These are phyloP conservation scores for Mycena capillaripes DNA, from an alignment of 768 basidiomycete genomes.

Conservation along the genomic window DNA sequence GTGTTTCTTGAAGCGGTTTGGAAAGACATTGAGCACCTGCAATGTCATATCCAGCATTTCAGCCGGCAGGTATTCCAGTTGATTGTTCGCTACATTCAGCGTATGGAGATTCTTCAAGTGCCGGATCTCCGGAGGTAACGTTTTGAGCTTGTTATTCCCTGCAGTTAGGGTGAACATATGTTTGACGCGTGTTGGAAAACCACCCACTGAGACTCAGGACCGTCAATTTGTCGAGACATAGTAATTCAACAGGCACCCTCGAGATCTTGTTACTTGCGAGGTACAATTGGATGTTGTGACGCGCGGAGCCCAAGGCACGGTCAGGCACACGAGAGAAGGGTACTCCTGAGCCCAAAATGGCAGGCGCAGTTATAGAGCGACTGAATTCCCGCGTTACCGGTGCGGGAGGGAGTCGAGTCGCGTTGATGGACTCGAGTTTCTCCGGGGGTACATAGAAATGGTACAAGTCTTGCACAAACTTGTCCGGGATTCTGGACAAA, in stretches of 20 bases:
- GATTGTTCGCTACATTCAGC: conserved; percentile 74
- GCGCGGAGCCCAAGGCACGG: conserved; percentile 56
- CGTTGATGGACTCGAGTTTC: conserved; percentile 45
- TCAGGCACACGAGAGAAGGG: conserved; percentile 43
- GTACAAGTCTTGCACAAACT: conserved; percentile 61
- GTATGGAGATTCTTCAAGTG: conserved; percentile 66
- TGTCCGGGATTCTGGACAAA: conserved; percentile 64
- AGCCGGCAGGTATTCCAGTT: conserved; percentile 70
- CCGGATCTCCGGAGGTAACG: conserved; percentile 75
- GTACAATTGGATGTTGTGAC: conserved; percentile 68
- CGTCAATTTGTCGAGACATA: conserved; percentile 68
- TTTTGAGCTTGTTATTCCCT: conserved; percentile 71
- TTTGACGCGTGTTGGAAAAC: not conserved
- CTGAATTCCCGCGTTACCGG: conserved; percentile 41
- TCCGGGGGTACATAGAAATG: conserved; percentile 61
- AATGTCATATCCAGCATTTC: conserved; percentile 76
- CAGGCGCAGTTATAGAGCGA: conserved; percentile 54
- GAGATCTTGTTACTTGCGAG: conserved; percentile 69
- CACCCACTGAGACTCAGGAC: conserved; percentile 75
- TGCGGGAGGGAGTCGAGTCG: conserved; percentile 14
- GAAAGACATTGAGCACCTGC: conserved; percentile 59
- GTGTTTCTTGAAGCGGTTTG: conserved; percentile 71
- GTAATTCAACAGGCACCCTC: conserved; percentile 69
- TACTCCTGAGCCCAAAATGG: conserved; percentile 40
- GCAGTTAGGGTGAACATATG: conserved; percentile 42